A percentile compares a stretch with the other conserved stretches of the same genome.
Conservation (phyloP, 345 rosid genomes). For the rapeseed (Brassica napus) region Da-Ae NC_063450.1:35422001-35422500, state of each 20-base stretch:
- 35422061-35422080: too few relatives aligned
- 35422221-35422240: background rate
- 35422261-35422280: background rate
- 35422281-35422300: constrained; percentile 13
- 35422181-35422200: background rate
- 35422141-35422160: too few relatives aligned
- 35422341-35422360: background rate
- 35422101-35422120: too few relatives aligned
- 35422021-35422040: too few relatives aligned
- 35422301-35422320: constrained; percentile 12
- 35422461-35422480: too few relatives aligned
- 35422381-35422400: background rate
- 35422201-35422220: background rate
- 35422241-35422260: too few relatives aligned
- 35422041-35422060: too few relatives aligned
- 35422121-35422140: too few relatives aligned
- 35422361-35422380: background rate
- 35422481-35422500: too few relatives aligned
- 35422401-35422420: constrained; percentile 1
- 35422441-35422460: background rate
- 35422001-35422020: too few relatives aligned
- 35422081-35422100: too few relatives aligned
- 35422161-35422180: background rate
- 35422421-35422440: background rate
- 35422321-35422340: background rate